Evolutionary conservation across 805 yeast genomes (phyloP).

Genomic region (Nakazawaea wyomingensis): DNA sequence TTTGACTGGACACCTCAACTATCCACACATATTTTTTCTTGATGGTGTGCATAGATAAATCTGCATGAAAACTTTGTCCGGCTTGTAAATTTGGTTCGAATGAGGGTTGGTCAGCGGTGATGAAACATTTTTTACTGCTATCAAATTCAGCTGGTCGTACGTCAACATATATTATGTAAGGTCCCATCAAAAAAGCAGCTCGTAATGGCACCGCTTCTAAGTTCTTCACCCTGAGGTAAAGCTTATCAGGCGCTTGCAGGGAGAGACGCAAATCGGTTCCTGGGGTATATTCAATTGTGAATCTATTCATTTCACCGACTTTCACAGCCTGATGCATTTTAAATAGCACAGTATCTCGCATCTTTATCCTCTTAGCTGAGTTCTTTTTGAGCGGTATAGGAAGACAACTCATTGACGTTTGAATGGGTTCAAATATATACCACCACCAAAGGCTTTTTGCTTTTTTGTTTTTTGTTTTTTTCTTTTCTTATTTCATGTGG

Average conservation of each 20-base stretch:
- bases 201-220: slow-evolving; percentile 65
- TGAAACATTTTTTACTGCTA: slow-evolving; percentile 45
- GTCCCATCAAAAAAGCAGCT: slow-evolving; percentile 87
- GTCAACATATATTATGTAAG: slow-evolving; percentile 81
- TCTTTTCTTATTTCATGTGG: neutral
- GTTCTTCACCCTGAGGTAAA: slow-evolving; percentile 63
- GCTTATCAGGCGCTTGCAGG: slow-evolving; percentile 12
- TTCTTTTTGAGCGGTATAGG: neutral
- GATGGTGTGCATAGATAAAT: slow-evolving; percentile 59
- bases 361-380: neutral
- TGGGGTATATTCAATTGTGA: slow-evolving; percentile 44
- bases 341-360: slow-evolving; percentile 11
- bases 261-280: slow-evolving; percentile 16
- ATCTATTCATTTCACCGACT: slow-evolving; percentile 58
- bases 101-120: slow-evolving; percentile 73
- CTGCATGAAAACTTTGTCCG: slow-evolving; percentile 56
- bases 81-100: slow-evolving; percentile 70
- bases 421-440: neutral
- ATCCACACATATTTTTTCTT: slow-evolving; percentile 64
- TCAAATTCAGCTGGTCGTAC: slow-evolving; percentile 64
- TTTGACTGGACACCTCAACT: slow-evolving; percentile 76
- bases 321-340: slow-evolving; percentile 31
- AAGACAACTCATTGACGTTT: slow-evolving; percentile 2
- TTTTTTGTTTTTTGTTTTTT: neutral
- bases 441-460: neutral